Evolutionary conservation across 2,329 filamentous ascomycete species (phyloP).

Genomic region (Colletotrichum ledebouriae): DNA sequence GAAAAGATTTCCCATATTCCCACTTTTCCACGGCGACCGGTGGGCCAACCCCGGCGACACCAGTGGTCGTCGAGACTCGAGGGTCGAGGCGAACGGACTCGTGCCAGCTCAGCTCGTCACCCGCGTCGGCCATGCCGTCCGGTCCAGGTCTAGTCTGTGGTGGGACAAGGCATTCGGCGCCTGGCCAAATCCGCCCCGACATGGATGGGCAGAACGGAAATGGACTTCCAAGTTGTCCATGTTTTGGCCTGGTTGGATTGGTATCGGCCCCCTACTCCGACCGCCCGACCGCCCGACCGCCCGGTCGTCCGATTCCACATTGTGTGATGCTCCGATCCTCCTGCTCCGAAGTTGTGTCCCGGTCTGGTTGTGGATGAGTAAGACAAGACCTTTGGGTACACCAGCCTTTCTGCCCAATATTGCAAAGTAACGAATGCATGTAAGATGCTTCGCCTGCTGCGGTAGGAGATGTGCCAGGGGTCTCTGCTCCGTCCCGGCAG

Average conservation of each 20-base stretch:
- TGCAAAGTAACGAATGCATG: neutral
- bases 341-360: slow-evolving; percentile 6
- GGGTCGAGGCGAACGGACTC: slow-evolving; percentile 36
- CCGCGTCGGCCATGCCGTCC: slow-evolving; percentile 33
- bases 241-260: neutral
- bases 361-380: neutral
- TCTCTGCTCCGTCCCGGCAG: neutral
- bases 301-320: neutral
- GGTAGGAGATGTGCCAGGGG: slow-evolving; percentile 21
- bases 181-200: slow-evolving; percentile 34
- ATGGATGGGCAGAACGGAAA: neutral
- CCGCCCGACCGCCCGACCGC: neutral
- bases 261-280: neutral
- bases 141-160: slow-evolving; percentile 11
- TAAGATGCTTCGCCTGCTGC: neutral
- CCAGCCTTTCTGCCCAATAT: too few relatives aligned
- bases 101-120: slow-evolving; percentile 13
- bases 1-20: slow-evolving; percentile 27
- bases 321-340: slow-evolving; percentile 4
- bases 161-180: slow-evolving; percentile 39
- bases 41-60: slow-evolving; percentile 27
- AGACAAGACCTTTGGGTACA: too few relatives aligned
- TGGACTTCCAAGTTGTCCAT: neutral
- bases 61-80: slow-evolving; percentile 32
- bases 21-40: slow-evolving; percentile 37